A percentile compares a stretch with the other conserved stretches of the same genome.
Evolutionary conservation across 257 asterid genomes (phyloP).

Genomic region (Solanum chmielewskii): DNA sequence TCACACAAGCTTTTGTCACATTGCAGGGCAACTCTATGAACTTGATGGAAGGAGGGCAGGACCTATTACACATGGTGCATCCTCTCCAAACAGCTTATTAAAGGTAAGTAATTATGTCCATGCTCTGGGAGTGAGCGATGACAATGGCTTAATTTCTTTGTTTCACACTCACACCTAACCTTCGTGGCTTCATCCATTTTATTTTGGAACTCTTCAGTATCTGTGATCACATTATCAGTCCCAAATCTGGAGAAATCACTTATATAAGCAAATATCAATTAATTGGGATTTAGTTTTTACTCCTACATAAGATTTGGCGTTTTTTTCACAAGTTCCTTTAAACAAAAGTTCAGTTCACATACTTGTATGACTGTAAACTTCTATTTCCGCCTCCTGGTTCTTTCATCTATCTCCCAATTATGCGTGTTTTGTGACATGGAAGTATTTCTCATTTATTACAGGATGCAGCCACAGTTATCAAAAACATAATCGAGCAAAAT

Average conservation of each 20-base stretch:
- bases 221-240: not conserved
- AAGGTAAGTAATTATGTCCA: conserved; percentile 21
- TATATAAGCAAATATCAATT: not conserved
- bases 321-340: not conserved
- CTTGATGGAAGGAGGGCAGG: conserved; percentile 88
- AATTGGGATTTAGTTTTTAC: not conserved
- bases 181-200: not conserved
- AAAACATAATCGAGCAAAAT: conserved; percentile 50
- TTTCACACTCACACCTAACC: not conserved
- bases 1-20: not conserved
- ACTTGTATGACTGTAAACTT: no score
- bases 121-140: not conserved
- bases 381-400: not conserved
- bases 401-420: not conserved
- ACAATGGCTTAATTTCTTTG: not conserved
- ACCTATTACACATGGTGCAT: conserved; percentile 75
- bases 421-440: not conserved
- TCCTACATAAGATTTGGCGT: not conserved
- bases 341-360: not conserved
- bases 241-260: not conserved
- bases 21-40: conserved; percentile 70
- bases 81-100: conserved; percentile 51
- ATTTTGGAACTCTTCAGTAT: not conserved
- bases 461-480: conserved; percentile 72
- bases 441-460: conserved; percentile 5